Base-by-base conservation (phyloP, 1,284 basidiomycete genomes). In the Heterobasidion occidentale region DNA sequence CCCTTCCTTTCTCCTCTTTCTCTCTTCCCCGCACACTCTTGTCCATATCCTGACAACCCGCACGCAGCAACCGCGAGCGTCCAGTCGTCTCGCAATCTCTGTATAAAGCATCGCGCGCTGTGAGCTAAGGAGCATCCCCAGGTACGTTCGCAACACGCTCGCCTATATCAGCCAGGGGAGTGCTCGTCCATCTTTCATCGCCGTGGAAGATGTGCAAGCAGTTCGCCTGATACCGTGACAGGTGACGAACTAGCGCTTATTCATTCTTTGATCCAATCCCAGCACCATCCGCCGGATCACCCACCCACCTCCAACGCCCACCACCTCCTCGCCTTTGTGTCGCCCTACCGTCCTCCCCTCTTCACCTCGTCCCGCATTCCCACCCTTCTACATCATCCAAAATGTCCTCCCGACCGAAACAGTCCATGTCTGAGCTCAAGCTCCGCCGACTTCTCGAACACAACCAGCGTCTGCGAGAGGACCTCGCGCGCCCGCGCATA, bases 401-500 rank as follows among this genome's bases (percentile, higher is more conserved):
- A n/a, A 81, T 81, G 79, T 81, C 75, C 64, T 67, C 74, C 59
- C 75, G 80, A 57, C 75, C 77, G 9, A 84, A 84, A 69, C 81
- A 81, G 67, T 80, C 82, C 62, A 90, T 91, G 87, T 84, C 83
- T 53, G 90, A 92, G 76, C 82, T 92, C 70, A 91, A 90, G 76
- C 83, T 92, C 54, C 80, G 90, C 34, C 76, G 90, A 46, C 74
- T 92, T 61, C 81, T 81, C 19, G 90, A 92, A 71, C 88, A 92
- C 73, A 92, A 92, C 66, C 78, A 82, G 62, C 75, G 90, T 36
- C 72, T 92, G 60, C 74, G 80, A 61, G 90, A 92, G 65, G 90
- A 92, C 65, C 76, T 92, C 20, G 80, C 83, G 9, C 74, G 90
- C 53, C 88, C 88, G 19, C 74, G 90, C 56, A 80, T 90, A 64